Evolutionary conservation across 257 asterid genomes (phyloP).

Genomic region (Solanum sparsipilum): DNA sequence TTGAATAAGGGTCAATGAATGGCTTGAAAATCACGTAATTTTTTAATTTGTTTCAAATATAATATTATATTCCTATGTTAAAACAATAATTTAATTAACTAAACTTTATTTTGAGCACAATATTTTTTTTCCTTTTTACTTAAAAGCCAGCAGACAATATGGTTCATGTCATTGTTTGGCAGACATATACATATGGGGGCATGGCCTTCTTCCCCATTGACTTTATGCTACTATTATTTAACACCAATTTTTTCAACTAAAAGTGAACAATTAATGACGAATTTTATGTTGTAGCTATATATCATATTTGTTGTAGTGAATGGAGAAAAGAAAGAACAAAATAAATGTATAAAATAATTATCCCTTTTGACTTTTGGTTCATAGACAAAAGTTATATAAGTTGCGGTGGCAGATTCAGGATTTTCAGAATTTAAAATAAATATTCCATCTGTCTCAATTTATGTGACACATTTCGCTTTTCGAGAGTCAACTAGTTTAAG

Average conservation of each 20-base stretch:
- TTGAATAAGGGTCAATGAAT: background rate
- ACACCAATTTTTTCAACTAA: no score
- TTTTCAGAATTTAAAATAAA: no score
- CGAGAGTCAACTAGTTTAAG: no score
- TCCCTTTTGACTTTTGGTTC: background rate
- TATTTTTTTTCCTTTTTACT: background rate
- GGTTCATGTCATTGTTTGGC: background rate
- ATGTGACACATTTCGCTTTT: no score
- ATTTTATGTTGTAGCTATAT: no score
- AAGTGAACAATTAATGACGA: no score
- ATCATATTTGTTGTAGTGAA: background rate
- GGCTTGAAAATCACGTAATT: background rate
- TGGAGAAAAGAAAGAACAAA: background rate
- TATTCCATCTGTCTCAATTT: no score
- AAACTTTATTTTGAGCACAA: background rate
- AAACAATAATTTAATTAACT: background rate
- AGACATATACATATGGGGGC: background rate
- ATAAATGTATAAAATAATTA: background rate
- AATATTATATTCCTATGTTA: background rate
- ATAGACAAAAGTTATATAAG: background rate
- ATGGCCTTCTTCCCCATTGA: background rate
- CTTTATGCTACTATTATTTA: no score
- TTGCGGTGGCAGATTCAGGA: rapidly evolving
- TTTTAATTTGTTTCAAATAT: background rate
- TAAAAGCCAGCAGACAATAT: background rate